Evolutionary conservation across 106 monocot genomes (phyloP).

Genomic region (Phalaenopsis equestris): DNA sequence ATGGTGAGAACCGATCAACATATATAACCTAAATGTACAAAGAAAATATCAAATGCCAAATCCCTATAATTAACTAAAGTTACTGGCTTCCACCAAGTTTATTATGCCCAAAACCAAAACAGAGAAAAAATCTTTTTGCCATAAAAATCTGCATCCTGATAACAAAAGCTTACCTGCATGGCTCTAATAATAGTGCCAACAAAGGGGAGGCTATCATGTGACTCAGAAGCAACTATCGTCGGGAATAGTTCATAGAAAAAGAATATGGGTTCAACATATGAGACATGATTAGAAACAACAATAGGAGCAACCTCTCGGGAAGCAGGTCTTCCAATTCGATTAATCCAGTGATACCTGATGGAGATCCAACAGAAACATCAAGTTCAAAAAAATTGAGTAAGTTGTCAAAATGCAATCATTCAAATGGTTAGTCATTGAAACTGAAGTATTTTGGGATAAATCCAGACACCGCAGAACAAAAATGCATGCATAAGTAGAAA

Average conservation of each 20-base stretch:
- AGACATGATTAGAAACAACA: slow-evolving; percentile 92
- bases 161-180: slow-evolving; percentile 65
- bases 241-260: slow-evolving; percentile 95
- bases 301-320: slow-evolving; percentile 73
- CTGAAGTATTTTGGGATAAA: neutral
- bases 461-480: neutral
- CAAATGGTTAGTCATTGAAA: neutral
- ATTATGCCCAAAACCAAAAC: neutral
- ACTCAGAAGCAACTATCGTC: slow-evolving; percentile 90
- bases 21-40: slow-evolving; percentile 72
- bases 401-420: neutral
- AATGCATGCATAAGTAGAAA: neutral
- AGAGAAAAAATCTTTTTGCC: neutral
- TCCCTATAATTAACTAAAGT: neutral
- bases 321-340: slow-evolving; percentile 64
- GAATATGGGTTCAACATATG: slow-evolving; percentile 92
- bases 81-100: neutral
- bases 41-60: slow-evolving; percentile 1
- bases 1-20: slow-evolving; percentile 89
- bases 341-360: slow-evolving; percentile 90
- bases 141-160: neutral
- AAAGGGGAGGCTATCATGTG: slow-evolving; percentile 82
- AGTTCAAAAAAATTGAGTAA: neutral
- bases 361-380: neutral
- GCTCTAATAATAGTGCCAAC: slow-evolving; percentile 98